phyloP scores from a whole-genome alignment of 2,329 filamentous ascomycete species.

The Stemphylium vesicarium region DNA sequence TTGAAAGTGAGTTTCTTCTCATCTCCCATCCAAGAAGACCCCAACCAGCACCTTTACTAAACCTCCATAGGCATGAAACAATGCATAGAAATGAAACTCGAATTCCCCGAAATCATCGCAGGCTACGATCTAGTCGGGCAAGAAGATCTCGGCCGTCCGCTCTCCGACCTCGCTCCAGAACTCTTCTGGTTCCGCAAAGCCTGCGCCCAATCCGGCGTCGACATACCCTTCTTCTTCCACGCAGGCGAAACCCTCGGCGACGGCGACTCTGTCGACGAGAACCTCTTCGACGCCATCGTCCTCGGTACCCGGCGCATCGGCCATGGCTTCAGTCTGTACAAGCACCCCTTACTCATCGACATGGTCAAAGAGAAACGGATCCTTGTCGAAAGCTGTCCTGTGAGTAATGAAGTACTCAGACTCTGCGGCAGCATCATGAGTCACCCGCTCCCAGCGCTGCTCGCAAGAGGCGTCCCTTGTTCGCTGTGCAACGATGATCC shows the following conservation, averaged over 20 bases:
- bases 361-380: conserved; percentile 90
- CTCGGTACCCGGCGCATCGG: conserved; percentile 89
- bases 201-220: conserved; percentile 76
- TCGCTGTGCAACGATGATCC: conserved; percentile 91
- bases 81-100: conserved; percentile 81
- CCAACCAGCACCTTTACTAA: background rate
- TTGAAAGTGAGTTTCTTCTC: conserved; percentile 60
- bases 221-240: conserved; percentile 95
- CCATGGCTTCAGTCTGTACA: conserved; percentile 86
- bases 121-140: conserved; percentile 92
- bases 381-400: conserved; percentile 86
- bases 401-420: conserved; percentile 86
- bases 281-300: conserved; percentile 87
- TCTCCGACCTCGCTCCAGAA: conserved; percentile 79
- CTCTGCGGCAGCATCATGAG: conserved; percentile 77
- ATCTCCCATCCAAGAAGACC: background rate
- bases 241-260: conserved; percentile 87
- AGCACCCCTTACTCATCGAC: conserved; percentile 87
- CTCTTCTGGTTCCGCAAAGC: conserved; percentile 93
- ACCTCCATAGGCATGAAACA: conserved; percentile 70
- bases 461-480: conserved; percentile 83
- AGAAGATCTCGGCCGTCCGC: conserved; percentile 78
- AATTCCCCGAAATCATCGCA: conserved; percentile 78
- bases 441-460: conserved; percentile 81
- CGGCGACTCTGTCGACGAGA: conserved; percentile 77